Evolutionary conservation across 257 asterid genomes (phyloP).

Genomic region (Scutellaria galericulata): DNA sequence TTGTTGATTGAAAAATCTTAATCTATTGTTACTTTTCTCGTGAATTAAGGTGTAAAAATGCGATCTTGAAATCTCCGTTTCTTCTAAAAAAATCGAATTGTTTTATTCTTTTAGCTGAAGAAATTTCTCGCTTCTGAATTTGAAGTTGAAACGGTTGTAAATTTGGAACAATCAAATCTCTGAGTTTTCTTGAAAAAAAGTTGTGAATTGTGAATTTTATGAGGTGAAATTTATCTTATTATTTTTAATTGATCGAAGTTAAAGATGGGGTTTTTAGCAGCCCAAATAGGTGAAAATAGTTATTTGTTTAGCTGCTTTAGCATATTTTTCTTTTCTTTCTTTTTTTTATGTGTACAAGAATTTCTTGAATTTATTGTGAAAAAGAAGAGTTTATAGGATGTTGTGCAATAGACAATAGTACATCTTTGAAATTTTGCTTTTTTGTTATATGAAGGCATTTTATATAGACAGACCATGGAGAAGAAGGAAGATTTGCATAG

Average conservation of each 20-base stretch:
- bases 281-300: constrained; percentile 7
- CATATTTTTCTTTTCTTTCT: not conserved
- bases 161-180: constrained; percentile 14
- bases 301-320: not conserved
- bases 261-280: constrained; percentile 5
- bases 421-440: constrained; percentile 17
- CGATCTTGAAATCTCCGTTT: constrained; percentile 25
- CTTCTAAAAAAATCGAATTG: not conserved
- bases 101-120: constrained; percentile 21
- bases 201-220: not conserved
- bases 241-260: constrained; percentile 1
- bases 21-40: not conserved
- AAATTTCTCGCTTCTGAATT: not conserved
- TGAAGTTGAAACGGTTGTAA: not conserved
- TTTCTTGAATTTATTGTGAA: constrained; percentile 8
- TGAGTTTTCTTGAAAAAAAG: not conserved
- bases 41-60: constrained; percentile 4
- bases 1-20: not conserved
- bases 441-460: constrained; percentile 27
- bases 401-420: not conserved
- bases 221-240: constrained; percentile 27
- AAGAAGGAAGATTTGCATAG: constrained; percentile 42
- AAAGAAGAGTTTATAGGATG: not conserved
- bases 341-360: not conserved
- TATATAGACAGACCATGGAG: constrained; percentile 56